A percentile compares a stretch with the other conserved stretches of the same genome.
These are phyloP conservation scores for Magnusiomyces sp. DNA, from an alignment of 1,139 yeast species.

Conservation along the genomic window DNA sequence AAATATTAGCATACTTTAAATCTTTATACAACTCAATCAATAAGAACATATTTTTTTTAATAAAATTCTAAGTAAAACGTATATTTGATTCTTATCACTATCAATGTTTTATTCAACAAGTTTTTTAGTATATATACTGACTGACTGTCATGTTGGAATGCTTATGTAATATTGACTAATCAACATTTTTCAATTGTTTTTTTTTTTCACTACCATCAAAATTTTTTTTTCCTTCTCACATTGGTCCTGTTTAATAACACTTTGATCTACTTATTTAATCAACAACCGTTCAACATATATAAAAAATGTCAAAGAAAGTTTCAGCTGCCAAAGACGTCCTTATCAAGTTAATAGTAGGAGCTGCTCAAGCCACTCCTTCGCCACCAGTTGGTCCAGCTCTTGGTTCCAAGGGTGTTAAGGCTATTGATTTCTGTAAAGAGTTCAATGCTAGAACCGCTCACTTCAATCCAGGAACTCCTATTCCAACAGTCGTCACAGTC, in stretches of 20 bases:
- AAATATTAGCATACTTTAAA: no score
- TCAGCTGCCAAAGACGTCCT: constrained; percentile 38
- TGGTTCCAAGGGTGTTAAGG: constrained; percentile 97
- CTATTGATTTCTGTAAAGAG: constrained; percentile 96
- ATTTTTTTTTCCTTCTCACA: background rate
- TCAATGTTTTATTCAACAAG: no score
- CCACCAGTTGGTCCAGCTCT: constrained; percentile 99
- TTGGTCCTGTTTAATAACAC: background rate
- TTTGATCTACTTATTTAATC: background rate
- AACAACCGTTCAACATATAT: no score
- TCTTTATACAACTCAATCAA: no score
- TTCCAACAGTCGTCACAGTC: constrained; percentile 77
- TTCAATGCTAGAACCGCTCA: constrained; percentile 95
- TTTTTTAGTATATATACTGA: no score
- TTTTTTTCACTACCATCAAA: background rate
- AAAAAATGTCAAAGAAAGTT: constrained; percentile 11
- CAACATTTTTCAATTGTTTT: background rate
- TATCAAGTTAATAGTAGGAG: constrained; percentile 91
- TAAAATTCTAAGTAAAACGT: no score
- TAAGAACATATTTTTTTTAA: no score
- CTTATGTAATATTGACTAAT: background rate
- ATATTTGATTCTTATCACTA: no score
- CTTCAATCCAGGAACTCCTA: constrained; percentile 75
- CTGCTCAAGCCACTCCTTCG: constrained; percentile 97
- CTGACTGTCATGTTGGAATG: no score